phyloP scores from a whole-genome alignment of 805 yeast species.

The Nakazawaea peltata region DNA sequence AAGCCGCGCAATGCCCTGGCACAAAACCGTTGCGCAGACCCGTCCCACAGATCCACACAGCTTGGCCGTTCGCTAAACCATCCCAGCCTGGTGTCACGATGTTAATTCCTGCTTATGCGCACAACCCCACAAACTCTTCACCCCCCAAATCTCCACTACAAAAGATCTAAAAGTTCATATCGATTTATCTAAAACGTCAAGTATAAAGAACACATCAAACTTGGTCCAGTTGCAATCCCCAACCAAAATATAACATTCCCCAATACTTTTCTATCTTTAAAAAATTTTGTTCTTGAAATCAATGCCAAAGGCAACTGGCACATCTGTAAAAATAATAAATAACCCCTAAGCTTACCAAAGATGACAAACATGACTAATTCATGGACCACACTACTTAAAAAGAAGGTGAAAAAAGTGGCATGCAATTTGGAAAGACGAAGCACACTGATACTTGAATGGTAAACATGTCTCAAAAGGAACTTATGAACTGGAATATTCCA shows the following conservation, averaged over 20 bases:
- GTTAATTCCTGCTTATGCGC: too few species aligned
- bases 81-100: too few species aligned
- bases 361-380: slow-evolving; percentile 90
- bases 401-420: slow-evolving; percentile 74
- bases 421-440: slow-evolving; percentile 51
- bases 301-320: slow-evolving; percentile 75
- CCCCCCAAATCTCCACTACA: too few species aligned
- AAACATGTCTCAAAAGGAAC: slow-evolving; percentile 86
- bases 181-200: slow-evolving; percentile 46
- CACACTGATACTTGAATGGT: slow-evolving; percentile 81
- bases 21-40: too few species aligned
- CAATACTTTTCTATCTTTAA: slow-evolving; percentile 47
- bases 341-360: slow-evolving; percentile 74
- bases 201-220: slow-evolving; percentile 78
- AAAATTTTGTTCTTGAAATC: slow-evolving; percentile 48
- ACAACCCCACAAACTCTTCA: too few species aligned
- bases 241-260: slow-evolving; percentile 88
- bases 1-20: too few species aligned
- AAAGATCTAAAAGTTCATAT: too few species aligned
- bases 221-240: slow-evolving; percentile 86
- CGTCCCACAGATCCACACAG: too few species aligned
- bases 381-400: slow-evolving; percentile 77
- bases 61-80: too few species aligned
- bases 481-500: slow-evolving; percentile 96
- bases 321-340: slow-evolving; percentile 76